These are phyloP conservation scores for Agrostemma githago DNA, from an alignment of 148 eudicot species.

Conservation along the genomic window DNA sequence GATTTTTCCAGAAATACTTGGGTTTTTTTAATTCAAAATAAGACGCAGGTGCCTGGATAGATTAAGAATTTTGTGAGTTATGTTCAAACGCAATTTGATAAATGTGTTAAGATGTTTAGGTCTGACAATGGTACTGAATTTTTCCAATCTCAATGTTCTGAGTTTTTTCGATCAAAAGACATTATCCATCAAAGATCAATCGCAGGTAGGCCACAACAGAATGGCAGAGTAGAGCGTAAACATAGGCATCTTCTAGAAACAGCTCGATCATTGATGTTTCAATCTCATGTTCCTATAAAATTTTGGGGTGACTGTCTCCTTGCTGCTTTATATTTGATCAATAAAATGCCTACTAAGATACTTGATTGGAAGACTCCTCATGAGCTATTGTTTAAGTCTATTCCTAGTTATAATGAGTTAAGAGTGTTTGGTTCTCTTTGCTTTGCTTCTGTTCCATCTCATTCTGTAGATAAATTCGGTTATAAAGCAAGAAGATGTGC, in stretches of 20 bases:
- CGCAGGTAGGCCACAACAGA: not conserved
- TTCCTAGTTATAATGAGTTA: not conserved
- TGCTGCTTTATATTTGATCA: not conserved
- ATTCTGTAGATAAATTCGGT: not conserved
- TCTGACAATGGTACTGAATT: too few species aligned
- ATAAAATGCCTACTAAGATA: not conserved
- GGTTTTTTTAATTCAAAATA: too few species aligned
- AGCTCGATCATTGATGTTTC: not conserved
- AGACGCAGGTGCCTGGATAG: too few species aligned
- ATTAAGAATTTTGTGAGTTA: too few species aligned
- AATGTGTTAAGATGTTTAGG: too few species aligned
- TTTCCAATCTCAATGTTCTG: not conserved
- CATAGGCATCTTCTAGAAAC: constrained; percentile 1
- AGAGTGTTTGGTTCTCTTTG: not conserved
- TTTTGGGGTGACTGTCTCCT: constrained; percentile 12
- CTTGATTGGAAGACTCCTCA: constrained; percentile 5
- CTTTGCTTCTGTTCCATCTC: too few species aligned
- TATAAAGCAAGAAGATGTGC: not conserved
- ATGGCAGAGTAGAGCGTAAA: too few species aligned
- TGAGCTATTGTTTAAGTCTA: not conserved
- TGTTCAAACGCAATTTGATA: too few species aligned
- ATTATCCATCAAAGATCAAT: not conserved
- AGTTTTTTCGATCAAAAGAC: not conserved
- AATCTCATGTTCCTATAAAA: not conserved
- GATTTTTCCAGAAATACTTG: too few species aligned